Evolutionary conservation across 2,329 filamentous ascomycete species (phyloP).

Genomic region (Diaporthe nobilis): DNA sequence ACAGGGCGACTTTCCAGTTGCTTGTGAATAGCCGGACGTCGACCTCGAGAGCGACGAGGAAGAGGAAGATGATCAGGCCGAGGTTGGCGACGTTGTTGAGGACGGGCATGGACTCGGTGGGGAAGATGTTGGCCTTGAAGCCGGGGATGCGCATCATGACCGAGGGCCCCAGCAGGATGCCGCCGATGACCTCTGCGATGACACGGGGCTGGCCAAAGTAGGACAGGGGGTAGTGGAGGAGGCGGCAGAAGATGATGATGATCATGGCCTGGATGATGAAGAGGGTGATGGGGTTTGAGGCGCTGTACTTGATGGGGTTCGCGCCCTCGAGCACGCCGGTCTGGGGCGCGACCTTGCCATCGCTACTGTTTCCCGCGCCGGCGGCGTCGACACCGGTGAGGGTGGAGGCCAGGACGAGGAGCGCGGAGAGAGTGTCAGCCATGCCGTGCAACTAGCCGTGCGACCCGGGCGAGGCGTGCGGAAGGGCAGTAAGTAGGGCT

Average conservation of each 20-base stretch:
- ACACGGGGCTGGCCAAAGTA: conserved; percentile 81
- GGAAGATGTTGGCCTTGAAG: conserved; percentile 84
- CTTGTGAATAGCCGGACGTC: conserved; percentile 82
- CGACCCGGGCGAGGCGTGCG: no score
- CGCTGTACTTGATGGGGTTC: conserved; percentile 73
- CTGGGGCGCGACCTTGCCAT: conserved; percentile 47
- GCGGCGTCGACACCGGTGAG: conserved; percentile 49
- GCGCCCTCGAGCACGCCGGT: conserved; percentile 74
- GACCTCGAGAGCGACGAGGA: conserved; percentile 89
- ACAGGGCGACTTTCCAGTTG: conserved; percentile 85
- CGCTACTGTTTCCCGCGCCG: conserved; percentile 34
- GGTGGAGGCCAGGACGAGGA: conserved; percentile 37
- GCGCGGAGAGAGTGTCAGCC: not conserved
- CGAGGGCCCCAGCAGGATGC: conserved; percentile 86
- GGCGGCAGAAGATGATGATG: conserved; percentile 81
- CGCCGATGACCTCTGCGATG: conserved; percentile 84
- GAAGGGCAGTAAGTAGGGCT: not conserved
- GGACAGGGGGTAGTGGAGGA: conserved; percentile 79
- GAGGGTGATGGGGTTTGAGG: conserved; percentile 75
- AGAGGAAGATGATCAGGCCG: conserved; percentile 87
- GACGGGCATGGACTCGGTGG: conserved; percentile 79
- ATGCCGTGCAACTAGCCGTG: not conserved
- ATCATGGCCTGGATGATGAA: conserved; percentile 80
- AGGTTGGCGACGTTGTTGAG: conserved; percentile 85
- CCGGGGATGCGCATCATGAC: conserved; percentile 89